Percentiles rank a stretch among this genome's conserved stretches.
phyloP scores from a whole-genome alignment of 1,284 basidiomycete genomes.

The Microbotryum saponariae region DNA sequence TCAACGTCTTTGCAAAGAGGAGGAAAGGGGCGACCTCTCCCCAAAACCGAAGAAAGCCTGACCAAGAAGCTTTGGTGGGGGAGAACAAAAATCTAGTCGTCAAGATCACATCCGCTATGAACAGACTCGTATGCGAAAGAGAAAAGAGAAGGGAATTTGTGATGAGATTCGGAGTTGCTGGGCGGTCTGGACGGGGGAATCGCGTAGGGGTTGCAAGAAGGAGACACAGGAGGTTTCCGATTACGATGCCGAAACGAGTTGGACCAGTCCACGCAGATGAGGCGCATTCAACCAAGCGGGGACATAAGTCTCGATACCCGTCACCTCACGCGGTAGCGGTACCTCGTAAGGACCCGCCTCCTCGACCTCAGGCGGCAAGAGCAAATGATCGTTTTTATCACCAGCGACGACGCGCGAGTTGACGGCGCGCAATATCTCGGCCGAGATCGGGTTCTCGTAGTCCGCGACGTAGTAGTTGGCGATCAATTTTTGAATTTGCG shows the following conservation, averaged over 20 bases:
- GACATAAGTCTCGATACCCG: constrained; percentile 77
- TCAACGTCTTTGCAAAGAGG: no score
- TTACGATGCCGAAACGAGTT: constrained; percentile 11
- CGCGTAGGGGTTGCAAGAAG: neutral
- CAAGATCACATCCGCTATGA: no score
- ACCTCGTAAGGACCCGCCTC: constrained; percentile 88
- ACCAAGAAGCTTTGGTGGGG: no score
- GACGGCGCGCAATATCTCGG: constrained; percentile 92
- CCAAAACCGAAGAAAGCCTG: no score
- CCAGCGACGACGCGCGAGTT: constrained; percentile 87
- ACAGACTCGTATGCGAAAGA: no score
- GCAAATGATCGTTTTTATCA: constrained; percentile 88
- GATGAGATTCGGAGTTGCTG: neutral
- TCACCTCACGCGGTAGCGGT: constrained; percentile 76
- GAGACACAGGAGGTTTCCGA: neutral
- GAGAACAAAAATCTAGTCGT: no score
- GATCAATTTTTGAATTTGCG: constrained; percentile 75
- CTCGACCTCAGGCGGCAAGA: constrained; percentile 87
- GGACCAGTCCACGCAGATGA: constrained; percentile 60
- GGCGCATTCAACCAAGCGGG: constrained; percentile 73
- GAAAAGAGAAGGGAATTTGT: neutral
- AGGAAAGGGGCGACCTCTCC: no score
- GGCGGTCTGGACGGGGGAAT: neutral
- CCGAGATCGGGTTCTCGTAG: constrained; percentile 95
- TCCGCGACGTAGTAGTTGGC: constrained; percentile 79